phyloP scores from a whole-genome alignment of 805 yeast genomes.

The Yamadazyma sp. region DNA sequence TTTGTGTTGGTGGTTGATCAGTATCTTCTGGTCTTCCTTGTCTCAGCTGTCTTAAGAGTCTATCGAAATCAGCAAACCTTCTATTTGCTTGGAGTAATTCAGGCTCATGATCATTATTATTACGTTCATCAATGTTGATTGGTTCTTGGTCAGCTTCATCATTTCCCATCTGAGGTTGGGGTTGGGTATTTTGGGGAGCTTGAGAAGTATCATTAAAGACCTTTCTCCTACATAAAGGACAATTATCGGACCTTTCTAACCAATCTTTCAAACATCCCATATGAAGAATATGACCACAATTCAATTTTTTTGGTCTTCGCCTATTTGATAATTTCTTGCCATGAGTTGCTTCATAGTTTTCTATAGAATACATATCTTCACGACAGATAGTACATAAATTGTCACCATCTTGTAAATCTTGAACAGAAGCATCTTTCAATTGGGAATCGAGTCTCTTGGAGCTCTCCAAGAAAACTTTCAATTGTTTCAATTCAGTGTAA shows the following conservation, averaged over 20 bases:
- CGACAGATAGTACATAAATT: conserved; percentile 85
- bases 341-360: conserved; percentile 25
- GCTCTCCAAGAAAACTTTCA: conserved; percentile 49
- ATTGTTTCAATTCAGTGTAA: conserved; percentile 37
- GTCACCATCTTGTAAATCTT: conserved; percentile 53
- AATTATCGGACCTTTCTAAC: conserved; percentile 88
- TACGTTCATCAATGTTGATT: no score
- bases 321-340: conserved; percentile 28
- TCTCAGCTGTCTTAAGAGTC: conserved; percentile 4
- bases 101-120: not conserved
- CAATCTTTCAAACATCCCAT: conserved; percentile 87
- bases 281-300: conserved; percentile 87
- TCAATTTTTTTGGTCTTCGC: conserved; percentile 66
- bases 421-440: conserved; percentile 59
- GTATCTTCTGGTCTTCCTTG: not conserved
- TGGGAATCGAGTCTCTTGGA: conserved; percentile 61
- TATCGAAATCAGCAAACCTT: conserved; percentile 12
- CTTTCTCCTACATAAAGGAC: conserved; percentile 85
- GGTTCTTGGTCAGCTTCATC: no score
- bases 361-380: conserved; percentile 70
- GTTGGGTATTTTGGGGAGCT: not conserved
- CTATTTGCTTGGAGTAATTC: conserved; percentile 3
- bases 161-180: not conserved
- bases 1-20: not conserved
- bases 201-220: conserved; percentile 36